phyloP scores from a whole-genome alignment of 2,329 filamentous ascomycete genomes.

The Pseudocercospora eumusae region DNA sequence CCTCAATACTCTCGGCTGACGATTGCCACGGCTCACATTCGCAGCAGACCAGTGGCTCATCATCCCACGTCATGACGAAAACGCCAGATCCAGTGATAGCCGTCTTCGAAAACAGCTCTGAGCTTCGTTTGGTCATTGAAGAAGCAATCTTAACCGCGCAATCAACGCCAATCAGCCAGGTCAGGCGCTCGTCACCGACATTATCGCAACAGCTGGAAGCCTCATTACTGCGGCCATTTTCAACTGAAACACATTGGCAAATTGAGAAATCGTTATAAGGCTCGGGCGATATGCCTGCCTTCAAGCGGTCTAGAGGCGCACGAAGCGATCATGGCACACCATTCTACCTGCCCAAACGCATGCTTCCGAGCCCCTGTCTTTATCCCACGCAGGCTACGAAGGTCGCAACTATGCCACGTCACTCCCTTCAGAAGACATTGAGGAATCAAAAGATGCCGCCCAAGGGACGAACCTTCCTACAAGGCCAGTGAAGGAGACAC shows the following conservation, averaged over 20 bases:
- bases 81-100: background rate
- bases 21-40: background rate
- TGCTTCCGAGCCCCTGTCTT: background rate
- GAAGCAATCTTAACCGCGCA: background rate
- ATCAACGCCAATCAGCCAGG: constrained; percentile 3
- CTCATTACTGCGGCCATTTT: background rate
- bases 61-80: constrained; percentile 5
- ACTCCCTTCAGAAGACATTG: background rate
- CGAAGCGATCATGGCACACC: background rate
- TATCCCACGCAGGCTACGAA: constrained; percentile 3
- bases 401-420: background rate
- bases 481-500: background rate
- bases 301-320: background rate
- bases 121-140: background rate
- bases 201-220: background rate
- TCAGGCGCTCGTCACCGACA: constrained; percentile 2
- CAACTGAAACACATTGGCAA: background rate
- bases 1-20: constrained; percentile 1
- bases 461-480: background rate
- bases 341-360: constrained; percentile 4
- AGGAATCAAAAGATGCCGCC: background rate
- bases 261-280: background rate
- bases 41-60: constrained; percentile 1
- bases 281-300: background rate
- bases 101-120: background rate